These are phyloP conservation scores for Xylaria palmicola DNA, from an alignment of 495 filamentous ascomycete genomes.

Conservation along the genomic window DNA sequence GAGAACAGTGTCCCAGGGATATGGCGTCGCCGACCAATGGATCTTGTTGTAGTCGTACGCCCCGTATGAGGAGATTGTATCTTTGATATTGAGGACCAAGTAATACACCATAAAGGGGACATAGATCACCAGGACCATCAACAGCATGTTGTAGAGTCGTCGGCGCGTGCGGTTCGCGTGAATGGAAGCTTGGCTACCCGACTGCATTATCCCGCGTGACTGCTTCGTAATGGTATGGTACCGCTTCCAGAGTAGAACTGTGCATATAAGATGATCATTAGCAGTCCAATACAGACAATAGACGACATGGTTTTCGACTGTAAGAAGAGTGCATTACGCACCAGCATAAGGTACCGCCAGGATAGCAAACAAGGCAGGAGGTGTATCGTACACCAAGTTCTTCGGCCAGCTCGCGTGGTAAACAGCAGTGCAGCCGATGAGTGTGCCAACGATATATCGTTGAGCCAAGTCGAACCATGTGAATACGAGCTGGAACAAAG, in stretches of 20 bases:
- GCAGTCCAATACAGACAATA: constrained; percentile 8
- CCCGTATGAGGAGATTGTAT: constrained; percentile 52
- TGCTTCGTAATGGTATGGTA: constrained; percentile 64
- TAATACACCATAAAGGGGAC: constrained; percentile 63
- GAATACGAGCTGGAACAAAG: constrained; percentile 61
- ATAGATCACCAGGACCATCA: constrained; percentile 63
- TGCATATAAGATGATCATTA: background rate
- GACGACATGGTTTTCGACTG: constrained; percentile 11
- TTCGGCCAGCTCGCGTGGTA: constrained; percentile 70
- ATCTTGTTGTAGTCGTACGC: constrained; percentile 40
- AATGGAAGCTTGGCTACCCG: constrained; percentile 43
- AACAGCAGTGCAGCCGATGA: constrained; percentile 68
- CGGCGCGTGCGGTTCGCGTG: constrained; percentile 61
- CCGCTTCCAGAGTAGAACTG: constrained; percentile 66
- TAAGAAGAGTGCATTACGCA: constrained; percentile 46
- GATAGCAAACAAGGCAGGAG: constrained; percentile 64
- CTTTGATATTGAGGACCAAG: constrained; percentile 55
- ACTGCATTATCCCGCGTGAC: constrained; percentile 58
- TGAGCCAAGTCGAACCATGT: constrained; percentile 67
- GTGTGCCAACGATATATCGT: constrained; percentile 71
- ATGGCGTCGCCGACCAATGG: constrained; percentile 33
- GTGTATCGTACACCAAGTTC: constrained; percentile 64
- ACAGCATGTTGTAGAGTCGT: constrained; percentile 75
- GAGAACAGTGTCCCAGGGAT: constrained; percentile 57
- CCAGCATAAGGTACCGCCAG: constrained; percentile 67